phyloP scores from a whole-genome alignment of 2,329 filamentous ascomycete genomes.

The Ophiobolus disseminans region DNA sequence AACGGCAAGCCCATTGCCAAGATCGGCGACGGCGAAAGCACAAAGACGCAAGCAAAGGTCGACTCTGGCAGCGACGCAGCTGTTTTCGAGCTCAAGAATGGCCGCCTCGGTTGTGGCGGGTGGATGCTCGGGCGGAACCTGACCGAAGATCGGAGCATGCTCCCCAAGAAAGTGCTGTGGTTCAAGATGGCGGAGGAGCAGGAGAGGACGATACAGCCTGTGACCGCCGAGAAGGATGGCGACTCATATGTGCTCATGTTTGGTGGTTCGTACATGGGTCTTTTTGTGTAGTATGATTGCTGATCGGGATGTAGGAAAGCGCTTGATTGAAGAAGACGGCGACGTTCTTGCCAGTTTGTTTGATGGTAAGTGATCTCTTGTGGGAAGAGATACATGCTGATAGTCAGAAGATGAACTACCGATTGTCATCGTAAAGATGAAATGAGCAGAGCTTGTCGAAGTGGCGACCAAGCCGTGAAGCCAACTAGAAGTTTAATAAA shows the following conservation, averaged over 20 bases:
- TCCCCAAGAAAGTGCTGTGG: constrained; percentile 35
- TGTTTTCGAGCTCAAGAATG: constrained; percentile 31
- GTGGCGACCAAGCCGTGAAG: too few relatives aligned
- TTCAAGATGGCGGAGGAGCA: constrained; percentile 18
- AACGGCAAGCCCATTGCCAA: constrained; percentile 28
- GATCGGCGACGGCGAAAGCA: constrained; percentile 11
- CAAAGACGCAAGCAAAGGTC: constrained; percentile 23
- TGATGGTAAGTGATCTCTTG: constrained; percentile 16
- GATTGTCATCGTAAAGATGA: constrained; percentile 15
- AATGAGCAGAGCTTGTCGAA: constrained; percentile 2
- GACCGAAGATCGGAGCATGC: constrained; percentile 31
- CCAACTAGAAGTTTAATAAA: too few relatives aligned
- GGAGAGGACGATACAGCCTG: constrained; percentile 17
- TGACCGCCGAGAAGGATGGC: constrained; percentile 25
- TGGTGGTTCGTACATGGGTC: constrained; percentile 10
- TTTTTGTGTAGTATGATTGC: not conserved
- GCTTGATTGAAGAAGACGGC: constrained; percentile 21
- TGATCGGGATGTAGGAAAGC: constrained; percentile 6
- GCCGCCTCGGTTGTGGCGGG: constrained; percentile 24
- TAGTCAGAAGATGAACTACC: constrained; percentile 4
- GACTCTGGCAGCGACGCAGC: constrained; percentile 24
- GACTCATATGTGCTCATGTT: constrained; percentile 27
- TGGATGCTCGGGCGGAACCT: constrained; percentile 28
- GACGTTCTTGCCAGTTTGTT: constrained; percentile 25
- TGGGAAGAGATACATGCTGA: constrained; percentile 5